Base-by-base conservation (phyloP, 2,329 filamentous ascomycete genomes). In the Fusarium coicis region DNA sequence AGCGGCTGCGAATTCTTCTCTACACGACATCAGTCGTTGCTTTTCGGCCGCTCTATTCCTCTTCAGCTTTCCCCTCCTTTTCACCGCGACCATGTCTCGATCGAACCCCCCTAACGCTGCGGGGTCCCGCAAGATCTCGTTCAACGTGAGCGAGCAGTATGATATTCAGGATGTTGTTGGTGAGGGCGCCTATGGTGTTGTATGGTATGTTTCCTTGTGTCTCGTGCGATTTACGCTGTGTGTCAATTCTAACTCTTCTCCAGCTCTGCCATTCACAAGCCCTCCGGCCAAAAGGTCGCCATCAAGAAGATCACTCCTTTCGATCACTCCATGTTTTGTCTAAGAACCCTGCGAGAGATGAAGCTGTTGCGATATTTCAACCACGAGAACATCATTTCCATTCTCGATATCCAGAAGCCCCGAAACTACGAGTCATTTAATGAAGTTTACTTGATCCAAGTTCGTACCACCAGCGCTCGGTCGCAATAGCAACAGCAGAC, bases 231-330 rank as follows among this genome's bases (percentile, higher is more conserved):
- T 23, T 49, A 23, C 34, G 7, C 42, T 49, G 19, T 50, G 42
- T 26, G 10, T 18, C 40, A 32, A 39, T 72, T 30, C 42, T 69
- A 12, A 63, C 50, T 32, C 16, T 34, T 50, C 23, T 55, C 70
- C 78, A 97, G 95, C 86, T 99, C 96, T 69, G 96, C 96, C 65
- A 92, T 98, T 77, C 96, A 99, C 87, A 98, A 98, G 86, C 96
- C 96, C 28, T 98, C 96, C 0, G 92, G 95, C 72, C 96, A 99
- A 85, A 98, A 98, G 85, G 96, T 99, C 68, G 96, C 96, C 70
- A 99, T 99, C 88, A 99, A 99, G 89, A 99, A 99, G 90, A 99
- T 99, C 80, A 98, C 95, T 1, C 96, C 96, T 10, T 99, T 99
- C 84, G 96, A 99, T 80, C 96, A 98, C 83, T 97, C 95, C 82